Base-by-base conservation (phyloP, 495 filamentous ascomycete species). In the Aspergillus bertholletiae region DNA sequence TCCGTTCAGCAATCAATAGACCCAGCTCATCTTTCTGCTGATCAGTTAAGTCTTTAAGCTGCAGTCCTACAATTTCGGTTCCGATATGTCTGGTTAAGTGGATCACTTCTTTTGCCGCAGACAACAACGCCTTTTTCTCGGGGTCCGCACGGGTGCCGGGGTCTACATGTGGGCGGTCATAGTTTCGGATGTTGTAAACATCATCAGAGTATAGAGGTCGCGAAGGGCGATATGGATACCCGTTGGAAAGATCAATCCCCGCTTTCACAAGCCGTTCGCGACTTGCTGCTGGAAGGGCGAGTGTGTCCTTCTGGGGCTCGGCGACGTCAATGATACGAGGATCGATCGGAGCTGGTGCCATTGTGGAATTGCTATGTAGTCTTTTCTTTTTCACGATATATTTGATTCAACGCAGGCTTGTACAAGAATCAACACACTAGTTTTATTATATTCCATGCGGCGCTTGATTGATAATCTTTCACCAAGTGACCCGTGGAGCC, bases 21-120 rank as follows among this genome's bases (percentile, higher is more conserved):
- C 80, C 87, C n/a, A 90, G 69, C 59, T 90, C 87, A 62, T 88
- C 86, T 49, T 76, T 84, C 53, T 89, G 85, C 65, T 84, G 77
- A 43, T 81, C 71, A 0, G 81, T 87, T 30, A 89, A 69, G 51
- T 88, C 84, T 51, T 87, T 88, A 23, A 88, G 66, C 47, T 89
- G 85, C 8, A 88, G 58, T 0, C 85, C 87, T 15, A 85, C 82
- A 50, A 88, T 85, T 58, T 89, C 86, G 3, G 86, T 88, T 12
- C 87, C 86, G 62, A 88, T 88, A 58, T 88, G 79, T 18, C 74
- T 64, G 3, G 86, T 88, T 43, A 89, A 66, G 54, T 85, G 73
- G 13, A 80, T 86, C 3, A 88, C 84, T 60, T 87, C 80, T 30
- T 80, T 84, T 0, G 86, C 85, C 0, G 85, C 86, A 0, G 77